Evolutionary conservation across 352 stramenopile species (phyloP).

Genomic region (Globisporangium heterothallicum): DNA sequence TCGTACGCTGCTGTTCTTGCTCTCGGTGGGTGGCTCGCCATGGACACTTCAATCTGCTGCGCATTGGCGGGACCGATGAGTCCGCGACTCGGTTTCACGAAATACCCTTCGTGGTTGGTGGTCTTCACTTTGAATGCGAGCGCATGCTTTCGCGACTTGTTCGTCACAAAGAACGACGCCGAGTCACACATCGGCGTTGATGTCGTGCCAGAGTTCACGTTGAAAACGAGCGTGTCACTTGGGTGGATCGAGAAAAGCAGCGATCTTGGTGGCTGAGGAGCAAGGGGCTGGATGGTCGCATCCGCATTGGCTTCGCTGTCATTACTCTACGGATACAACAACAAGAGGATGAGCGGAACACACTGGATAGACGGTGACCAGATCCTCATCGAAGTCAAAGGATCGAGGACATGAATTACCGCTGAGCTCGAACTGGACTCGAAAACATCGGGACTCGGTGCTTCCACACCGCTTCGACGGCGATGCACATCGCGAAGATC

Average conservation of each 20-base stretch:
- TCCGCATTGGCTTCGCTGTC: constrained; percentile 4
- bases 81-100: constrained; percentile 63
- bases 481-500: constrained; percentile 1
- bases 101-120: constrained; percentile 71
- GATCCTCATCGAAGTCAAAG: too few species aligned
- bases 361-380: too few species aligned
- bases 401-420: too few species aligned
- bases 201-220: constrained; percentile 34
- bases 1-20: constrained; percentile 27
- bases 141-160: constrained; percentile 39
- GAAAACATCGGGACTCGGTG: neutral
- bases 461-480: neutral
- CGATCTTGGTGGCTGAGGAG: constrained; percentile 13
- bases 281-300: constrained; percentile 6
- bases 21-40: too few species aligned
- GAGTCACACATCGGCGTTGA: constrained; percentile 3
- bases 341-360: neutral
- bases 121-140: constrained; percentile 78
- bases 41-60: constrained; percentile 51
- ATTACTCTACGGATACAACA: constrained; percentile 1
- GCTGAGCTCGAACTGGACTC: constrained; percentile 4
- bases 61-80: constrained; percentile 54
- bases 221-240: constrained; percentile 35
- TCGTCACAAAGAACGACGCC: constrained; percentile 55
- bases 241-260: constrained; percentile 41